Percentiles rank a stretch among this genome's conserved stretches.
phyloP scores from a whole-genome alignment of 495 filamentous ascomycete genomes.

The Aspergillus biplanus region DNA sequence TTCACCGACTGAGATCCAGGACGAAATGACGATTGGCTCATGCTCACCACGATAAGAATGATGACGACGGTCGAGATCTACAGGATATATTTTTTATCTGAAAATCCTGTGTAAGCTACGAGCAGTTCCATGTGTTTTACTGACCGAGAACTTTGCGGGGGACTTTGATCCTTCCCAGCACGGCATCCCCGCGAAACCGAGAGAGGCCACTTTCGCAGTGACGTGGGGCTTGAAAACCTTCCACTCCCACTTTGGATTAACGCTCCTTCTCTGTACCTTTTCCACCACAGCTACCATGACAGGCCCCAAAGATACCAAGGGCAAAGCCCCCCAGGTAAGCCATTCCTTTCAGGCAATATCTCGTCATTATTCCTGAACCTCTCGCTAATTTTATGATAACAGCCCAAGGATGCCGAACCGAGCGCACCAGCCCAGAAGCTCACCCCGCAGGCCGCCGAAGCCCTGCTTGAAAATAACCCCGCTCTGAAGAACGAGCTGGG shows the following conservation, averaged over 20 bases:
- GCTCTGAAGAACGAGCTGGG: conserved; percentile 53
- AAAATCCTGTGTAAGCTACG: too few species aligned
- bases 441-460: conserved; percentile 45
- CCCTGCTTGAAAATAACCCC: conserved; percentile 53
- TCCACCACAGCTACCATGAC: conserved; percentile 37
- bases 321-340: conserved; percentile 41
- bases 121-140: neutral
- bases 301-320: conserved; percentile 43
- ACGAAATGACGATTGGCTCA: neutral
- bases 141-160: neutral
- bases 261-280: conserved; percentile 23
- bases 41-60: neutral
- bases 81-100: neutral
- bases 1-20: neutral
- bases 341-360: conserved; percentile 1
- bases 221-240: conserved; percentile 43
- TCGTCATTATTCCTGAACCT: neutral
- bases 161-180: neutral
- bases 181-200: conserved; percentile 11
- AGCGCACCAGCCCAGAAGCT: conserved; percentile 37
- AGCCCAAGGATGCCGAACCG: conserved; percentile 30
- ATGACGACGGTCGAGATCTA: neutral
- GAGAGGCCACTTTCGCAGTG: conserved; percentile 19
- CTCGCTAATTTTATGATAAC: conserved; percentile 25
- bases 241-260: conserved; percentile 20